Conservation (phyloP, 768 basidiomycete species). For the Pisolithus orientalis region DNA sequence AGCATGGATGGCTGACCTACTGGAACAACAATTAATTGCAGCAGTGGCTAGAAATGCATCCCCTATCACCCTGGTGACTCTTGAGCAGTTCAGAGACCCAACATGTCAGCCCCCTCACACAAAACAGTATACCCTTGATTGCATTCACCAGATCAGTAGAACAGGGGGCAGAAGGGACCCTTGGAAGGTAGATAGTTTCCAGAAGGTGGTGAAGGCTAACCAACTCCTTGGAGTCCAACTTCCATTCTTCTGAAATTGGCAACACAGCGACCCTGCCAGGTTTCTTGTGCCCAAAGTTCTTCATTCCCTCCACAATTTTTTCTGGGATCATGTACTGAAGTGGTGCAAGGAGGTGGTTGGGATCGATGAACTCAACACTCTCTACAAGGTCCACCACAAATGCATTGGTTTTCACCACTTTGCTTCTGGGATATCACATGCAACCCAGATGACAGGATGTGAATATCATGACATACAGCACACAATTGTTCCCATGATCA, state of each 20-base stretch:
- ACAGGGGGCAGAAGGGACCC: slow-evolving; percentile 11
- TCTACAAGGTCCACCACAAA: background rate
- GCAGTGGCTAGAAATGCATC: slow-evolving; percentile 10
- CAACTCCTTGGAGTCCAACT: background rate
- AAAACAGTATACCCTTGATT: background rate
- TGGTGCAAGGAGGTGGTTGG: slow-evolving; percentile 15
- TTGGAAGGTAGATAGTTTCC: slow-evolving; percentile 20
- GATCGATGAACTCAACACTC: background rate
- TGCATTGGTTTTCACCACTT: slow-evolving; percentile 23
- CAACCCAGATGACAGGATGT: too few species aligned
- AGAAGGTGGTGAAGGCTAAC: background rate
- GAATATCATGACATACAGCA: slow-evolving; percentile 34
- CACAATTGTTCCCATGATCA: slow-evolving; percentile 21
- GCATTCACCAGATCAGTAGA: background rate
- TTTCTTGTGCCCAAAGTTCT: slow-evolving; percentile 15
- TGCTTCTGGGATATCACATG: slow-evolving; percentile 29
- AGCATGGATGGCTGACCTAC: slow-evolving; percentile 12
- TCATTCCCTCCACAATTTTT: slow-evolving; percentile 6
- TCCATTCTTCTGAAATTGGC: background rate
- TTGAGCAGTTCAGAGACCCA: slow-evolving; percentile 7
- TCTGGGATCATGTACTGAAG: slow-evolving; percentile 8
- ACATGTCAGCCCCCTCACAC: slow-evolving; percentile 4
- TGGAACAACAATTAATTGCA: slow-evolving; percentile 9
- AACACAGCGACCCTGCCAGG: background rate
- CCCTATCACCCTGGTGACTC: slow-evolving; percentile 5